These are phyloP conservation scores for Neolecta irregularis DNA, from an alignment of 1,139 yeast species.

Conservation along the genomic window DNA sequence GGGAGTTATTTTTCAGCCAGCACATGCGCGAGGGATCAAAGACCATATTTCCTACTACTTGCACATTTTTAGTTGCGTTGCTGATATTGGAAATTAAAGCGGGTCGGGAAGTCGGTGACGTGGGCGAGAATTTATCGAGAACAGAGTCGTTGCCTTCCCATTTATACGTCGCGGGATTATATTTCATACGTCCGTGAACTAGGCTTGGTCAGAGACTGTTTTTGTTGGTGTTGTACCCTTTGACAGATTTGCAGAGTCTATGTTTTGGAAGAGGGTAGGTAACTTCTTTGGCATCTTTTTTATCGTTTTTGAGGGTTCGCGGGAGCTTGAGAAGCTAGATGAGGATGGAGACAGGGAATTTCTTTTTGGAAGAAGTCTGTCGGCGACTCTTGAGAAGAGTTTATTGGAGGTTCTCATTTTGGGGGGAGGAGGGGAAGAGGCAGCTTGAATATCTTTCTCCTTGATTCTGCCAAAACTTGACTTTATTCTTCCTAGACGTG, in stretches of 20 bases:
- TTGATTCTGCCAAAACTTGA: background rate
- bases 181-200: conserved; percentile 34
- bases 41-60: conserved; percentile 39
- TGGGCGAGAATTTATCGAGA: conserved; percentile 29
- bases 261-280: conserved; percentile 25
- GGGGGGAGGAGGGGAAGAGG: background rate
- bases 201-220: conserved; percentile 5
- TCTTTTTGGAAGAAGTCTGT: conserved; percentile 5
- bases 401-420: conserved; percentile 3
- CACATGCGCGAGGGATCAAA: conserved; percentile 44
- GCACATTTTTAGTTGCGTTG: conserved; percentile 20
- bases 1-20: conserved; percentile 34
- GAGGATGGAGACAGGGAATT: too few relatives aligned
- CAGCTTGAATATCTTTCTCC: conserved; percentile 4
- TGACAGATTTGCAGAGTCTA: conserved; percentile 20
- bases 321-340: too few relatives aligned
- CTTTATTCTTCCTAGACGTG: background rate
- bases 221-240: conserved; percentile 5
- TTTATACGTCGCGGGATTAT: conserved; percentile 34
- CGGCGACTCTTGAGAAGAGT: conserved; percentile 4
- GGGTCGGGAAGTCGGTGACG: conserved; percentile 18
- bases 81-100: conserved; percentile 27
- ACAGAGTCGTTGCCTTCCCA: conserved; percentile 66
- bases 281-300: conserved; percentile 13
- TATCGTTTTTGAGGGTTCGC: conserved; percentile 8